These are phyloP conservation scores for Tieghemiomyces parasiticus DNA, from an alignment of 192 early-diverging fungal genomes.

Conservation along the genomic window DNA sequence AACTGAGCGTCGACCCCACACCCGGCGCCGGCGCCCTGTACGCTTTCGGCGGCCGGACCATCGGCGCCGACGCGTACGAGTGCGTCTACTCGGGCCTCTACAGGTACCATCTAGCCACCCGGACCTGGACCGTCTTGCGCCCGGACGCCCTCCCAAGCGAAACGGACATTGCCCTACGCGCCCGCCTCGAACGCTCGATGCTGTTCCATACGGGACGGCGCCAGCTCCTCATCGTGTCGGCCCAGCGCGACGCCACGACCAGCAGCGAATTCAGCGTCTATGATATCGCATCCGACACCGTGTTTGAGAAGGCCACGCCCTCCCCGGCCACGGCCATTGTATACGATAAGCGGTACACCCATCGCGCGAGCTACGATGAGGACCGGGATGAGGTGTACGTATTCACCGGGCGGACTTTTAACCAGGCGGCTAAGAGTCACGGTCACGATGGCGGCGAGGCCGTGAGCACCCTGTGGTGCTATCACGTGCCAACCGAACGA, in stretches of 20 bases:
- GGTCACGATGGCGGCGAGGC: constrained; percentile 40
- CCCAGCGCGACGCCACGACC: constrained; percentile 69
- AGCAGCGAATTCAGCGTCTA: constrained; percentile 73
- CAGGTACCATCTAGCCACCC: constrained; percentile 48
- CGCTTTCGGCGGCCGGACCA: constrained; percentile 78
- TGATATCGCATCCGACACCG: constrained; percentile 59
- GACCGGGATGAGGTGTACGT: constrained; percentile 75
- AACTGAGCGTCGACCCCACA: constrained; percentile 80
- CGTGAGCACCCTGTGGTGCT: constrained; percentile 25
- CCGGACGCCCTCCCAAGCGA: constrained; percentile 38
- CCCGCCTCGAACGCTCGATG: constrained; percentile 85
- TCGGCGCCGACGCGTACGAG: constrained; percentile 44
- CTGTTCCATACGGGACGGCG: constrained; percentile 54
- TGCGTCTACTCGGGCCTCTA: constrained; percentile 80
- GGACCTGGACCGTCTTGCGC: constrained; percentile 62
- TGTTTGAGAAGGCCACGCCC: constrained; percentile 44
- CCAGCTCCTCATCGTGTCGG: constrained; percentile 78
- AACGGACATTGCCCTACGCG: constrained; percentile 48
- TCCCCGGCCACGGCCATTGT: constrained; percentile 9
- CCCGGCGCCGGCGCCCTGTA: constrained; percentile 56
- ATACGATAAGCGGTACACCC: neutral
- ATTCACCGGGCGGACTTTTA: constrained; percentile 45
- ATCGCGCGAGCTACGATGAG: constrained; percentile 59
- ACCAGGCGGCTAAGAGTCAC: neutral
- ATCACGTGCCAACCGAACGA: constrained; percentile 32